Base-by-base conservation (phyloP, 2,329 filamentous ascomycete genomes). In the Venturia asperata region DNA sequence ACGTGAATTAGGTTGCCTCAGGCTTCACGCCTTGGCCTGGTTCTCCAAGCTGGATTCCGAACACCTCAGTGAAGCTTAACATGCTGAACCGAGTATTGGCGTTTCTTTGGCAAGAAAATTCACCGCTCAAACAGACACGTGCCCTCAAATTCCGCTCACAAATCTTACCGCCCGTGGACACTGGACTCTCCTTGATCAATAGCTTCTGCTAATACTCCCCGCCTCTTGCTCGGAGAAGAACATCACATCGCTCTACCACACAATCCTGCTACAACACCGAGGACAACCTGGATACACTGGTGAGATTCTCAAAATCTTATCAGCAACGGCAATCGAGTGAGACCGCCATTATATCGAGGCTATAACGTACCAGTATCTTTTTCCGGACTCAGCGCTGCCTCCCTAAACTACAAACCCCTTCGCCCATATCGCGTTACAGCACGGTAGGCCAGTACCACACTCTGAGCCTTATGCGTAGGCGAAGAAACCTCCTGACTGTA, bases 141-240 rank as follows among this genome's bases (percentile, higher is more conserved):
- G 5, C 52, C 52, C 52, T 34, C 27, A 58, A 15, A 58, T 58
- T 37, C 13, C 13, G 17, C 21, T 58, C 30, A 19, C 27, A 3
- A n/a, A 37, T 11, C 17, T 37, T 15, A 39, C 27, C 52, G 52
- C 27, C 30, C 17, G 52, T 58, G 52, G 27, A 58, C 17, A 37
- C 19, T 58, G 5, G 13, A 19, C 52, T 58, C 52, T 58, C 11
- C 27, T 52, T 13, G 11, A 52, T 21, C 21, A 52, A 52, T 37
- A 58, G 30, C 52, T 58, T 9, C 30, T 13, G 47, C 47, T 27
- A 27, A 27, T 21, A 52, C 24, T 37, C 52, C 52, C 52, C 52
- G 52, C 52, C 52, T 58, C 52, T 34, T 58, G 52, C 52, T 58
- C 27, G 52, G 30, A 58, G 52, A 58, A 58, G 37, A 58, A 37